Conservation (phyloP, 2,329 filamentous ascomycete genomes). For the Whalleya microplaca region DNA sequence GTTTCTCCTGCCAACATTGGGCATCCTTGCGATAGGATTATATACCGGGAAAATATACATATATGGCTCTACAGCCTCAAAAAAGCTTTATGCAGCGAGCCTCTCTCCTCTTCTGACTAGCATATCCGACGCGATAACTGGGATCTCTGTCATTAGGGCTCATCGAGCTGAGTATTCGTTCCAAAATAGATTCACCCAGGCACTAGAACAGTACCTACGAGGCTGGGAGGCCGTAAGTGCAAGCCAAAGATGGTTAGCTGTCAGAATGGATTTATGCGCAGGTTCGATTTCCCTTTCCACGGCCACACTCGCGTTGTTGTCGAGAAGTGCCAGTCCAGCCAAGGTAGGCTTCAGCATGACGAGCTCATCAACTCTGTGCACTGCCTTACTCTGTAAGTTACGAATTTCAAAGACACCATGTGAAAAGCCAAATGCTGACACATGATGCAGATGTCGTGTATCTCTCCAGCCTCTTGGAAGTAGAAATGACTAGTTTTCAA, state of each 20-base stretch:
- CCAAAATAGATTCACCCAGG: slow-evolving; percentile 34
- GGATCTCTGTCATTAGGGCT: slow-evolving; percentile 37
- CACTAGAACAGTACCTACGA: slow-evolving; percentile 34
- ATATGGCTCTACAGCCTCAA: slow-evolving; percentile 41
- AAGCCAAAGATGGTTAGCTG: slow-evolving; percentile 22
- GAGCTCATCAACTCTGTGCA: neutral
- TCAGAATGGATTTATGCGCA: slow-evolving; percentile 20
- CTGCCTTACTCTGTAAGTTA: no score
- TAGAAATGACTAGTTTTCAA: slow-evolving; percentile 32
- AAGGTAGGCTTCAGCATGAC: slow-evolving; percentile 22
- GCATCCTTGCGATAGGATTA: slow-evolving; percentile 51
- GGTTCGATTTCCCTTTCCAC: slow-evolving; percentile 11
- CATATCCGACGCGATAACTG: slow-evolving; percentile 36
- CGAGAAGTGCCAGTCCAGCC: slow-evolving; percentile 8
- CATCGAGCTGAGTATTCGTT: slow-evolving; percentile 34
- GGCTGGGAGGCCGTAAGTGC: slow-evolving; percentile 37
- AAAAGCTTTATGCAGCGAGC: slow-evolving; percentile 33
- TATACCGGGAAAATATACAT: slow-evolving; percentile 55
- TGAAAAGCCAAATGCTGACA: slow-evolving; percentile 10
- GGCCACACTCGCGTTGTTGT: slow-evolving; percentile 11
- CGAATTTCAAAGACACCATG: neutral
- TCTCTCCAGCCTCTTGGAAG: slow-evolving; percentile 24
- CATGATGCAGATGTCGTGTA: slow-evolving; percentile 10
- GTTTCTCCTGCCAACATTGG: slow-evolving; percentile 51
- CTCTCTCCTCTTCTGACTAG: slow-evolving; percentile 39